These are phyloP conservation scores for Leccinum sublutescens DNA, from an alignment of 768 basidiomycete genomes.

Conservation along the genomic window DNA sequence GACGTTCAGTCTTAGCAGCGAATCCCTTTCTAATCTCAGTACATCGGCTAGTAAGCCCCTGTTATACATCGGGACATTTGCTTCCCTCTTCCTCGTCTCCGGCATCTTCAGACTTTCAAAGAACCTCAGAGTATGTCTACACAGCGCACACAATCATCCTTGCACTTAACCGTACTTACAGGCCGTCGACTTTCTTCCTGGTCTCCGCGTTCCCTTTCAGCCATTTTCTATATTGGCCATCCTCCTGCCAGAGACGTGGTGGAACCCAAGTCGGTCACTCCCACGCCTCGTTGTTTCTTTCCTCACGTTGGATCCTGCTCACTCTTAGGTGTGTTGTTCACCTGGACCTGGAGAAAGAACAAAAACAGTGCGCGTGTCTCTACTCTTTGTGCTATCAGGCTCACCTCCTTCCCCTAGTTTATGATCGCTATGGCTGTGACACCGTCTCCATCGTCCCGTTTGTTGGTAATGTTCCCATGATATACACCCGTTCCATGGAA, in stretches of 20 bases:
- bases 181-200: conserved; percentile 19
- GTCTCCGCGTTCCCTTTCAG: conserved; percentile 21
- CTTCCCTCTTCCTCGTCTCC: conserved; percentile 9
- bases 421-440: conserved; percentile 16
- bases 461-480: conserved; percentile 13
- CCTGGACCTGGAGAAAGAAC: conserved; percentile 25
- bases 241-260: conserved; percentile 17
- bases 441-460: conserved; percentile 25
- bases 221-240: conserved; percentile 12
- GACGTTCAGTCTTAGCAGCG: background rate
- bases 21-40: background rate
- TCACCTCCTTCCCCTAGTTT: conserved; percentile 14
- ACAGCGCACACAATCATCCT: background rate
- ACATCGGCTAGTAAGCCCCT: background rate
- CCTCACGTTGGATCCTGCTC: background rate
- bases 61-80: background rate
- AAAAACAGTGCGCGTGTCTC: conserved; percentile 11
- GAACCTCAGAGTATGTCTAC: conserved; percentile 16
- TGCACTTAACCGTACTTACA: background rate
- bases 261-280: conserved; percentile 19
- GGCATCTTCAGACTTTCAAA: conserved; percentile 13
- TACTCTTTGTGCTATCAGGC: background rate
- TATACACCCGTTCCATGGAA: conserved; percentile 24
- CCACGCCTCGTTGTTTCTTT: background rate
- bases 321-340: conserved; percentile 13